Percentiles rank a stretch among this genome's conserved stretches.
Conservation (phyloP, 345 rosid genomes). For the Mallotus nudiflorus region DNA sequence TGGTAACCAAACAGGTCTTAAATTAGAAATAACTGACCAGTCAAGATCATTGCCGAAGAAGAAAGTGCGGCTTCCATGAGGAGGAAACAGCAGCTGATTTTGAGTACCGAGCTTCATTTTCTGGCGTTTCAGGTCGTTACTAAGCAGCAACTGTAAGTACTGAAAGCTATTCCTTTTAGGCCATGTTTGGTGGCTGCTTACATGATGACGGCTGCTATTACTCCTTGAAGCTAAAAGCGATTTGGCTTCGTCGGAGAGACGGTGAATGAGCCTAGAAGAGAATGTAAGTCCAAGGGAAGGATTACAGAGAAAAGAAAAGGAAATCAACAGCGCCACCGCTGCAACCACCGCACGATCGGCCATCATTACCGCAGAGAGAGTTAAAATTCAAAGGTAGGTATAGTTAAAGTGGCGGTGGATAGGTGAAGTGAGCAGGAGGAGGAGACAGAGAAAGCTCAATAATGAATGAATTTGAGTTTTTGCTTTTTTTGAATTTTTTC, state of each 20-base stretch:
- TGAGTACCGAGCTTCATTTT: constrained; percentile 15
- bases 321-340: background rate
- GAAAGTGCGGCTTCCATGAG: constrained; percentile 23
- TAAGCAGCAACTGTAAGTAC: constrained; percentile 20
- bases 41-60: constrained; percentile 29
- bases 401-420: background rate
- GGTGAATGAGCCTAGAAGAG: constrained; percentile 31
- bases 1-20: background rate
- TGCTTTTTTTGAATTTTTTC: background rate
- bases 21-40: constrained; percentile 2
- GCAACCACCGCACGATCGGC: background rate
- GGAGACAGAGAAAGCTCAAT: too few species aligned
- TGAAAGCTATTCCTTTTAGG: constrained; percentile 18
- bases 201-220: too few species aligned
- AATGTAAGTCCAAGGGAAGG: constrained; percentile 22
- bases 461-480: background rate
- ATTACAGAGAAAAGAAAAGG: background rate
- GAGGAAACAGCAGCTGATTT: constrained; percentile 22
- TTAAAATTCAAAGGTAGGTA: too few species aligned
- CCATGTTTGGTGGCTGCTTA: constrained; percentile 20
- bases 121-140: constrained; percentile 21
- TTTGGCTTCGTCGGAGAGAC: constrained; percentile 32
- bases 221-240: constrained; percentile 11
- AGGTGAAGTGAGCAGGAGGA: background rate
- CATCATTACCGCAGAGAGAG: background rate